These are phyloP conservation scores for Amoebophrya sp. DNA, from an alignment of 169 alveolate genomes.

Conservation along the genomic window DNA sequence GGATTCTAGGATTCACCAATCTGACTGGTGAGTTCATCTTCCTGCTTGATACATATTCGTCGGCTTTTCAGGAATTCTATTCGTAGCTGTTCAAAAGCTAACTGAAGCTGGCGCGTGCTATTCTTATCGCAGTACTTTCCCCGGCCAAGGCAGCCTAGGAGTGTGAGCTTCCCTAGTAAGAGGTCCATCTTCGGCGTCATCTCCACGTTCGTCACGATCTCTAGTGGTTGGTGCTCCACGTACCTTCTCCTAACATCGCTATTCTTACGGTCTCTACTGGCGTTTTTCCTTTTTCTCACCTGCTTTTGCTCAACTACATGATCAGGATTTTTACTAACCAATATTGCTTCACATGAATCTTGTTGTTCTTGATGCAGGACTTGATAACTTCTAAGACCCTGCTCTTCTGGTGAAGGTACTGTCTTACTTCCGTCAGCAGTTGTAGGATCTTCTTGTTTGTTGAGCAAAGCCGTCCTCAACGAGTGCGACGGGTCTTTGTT, in stretches of 20 bases:
- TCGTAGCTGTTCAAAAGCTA: neutral
- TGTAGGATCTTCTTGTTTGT: too few relatives aligned
- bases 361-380: too few relatives aligned
- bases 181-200: neutral
- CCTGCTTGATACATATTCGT: too few relatives aligned
- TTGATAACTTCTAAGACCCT: too few relatives aligned
- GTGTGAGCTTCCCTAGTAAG: neutral
- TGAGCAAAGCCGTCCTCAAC: too few relatives aligned
- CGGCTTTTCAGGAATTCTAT: neutral
- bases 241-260: neutral
- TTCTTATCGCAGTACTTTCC: neutral
- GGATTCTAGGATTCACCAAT: too few relatives aligned
- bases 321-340: neutral
- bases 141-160: slow-evolving; percentile 2
- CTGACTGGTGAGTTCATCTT: too few relatives aligned
- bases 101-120: neutral
- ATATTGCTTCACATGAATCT: neutral
- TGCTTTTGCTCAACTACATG: neutral
- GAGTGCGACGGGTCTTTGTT: too few relatives aligned
- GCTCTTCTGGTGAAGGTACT: too few relatives aligned
- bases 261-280: neutral
- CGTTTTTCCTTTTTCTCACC: neutral
- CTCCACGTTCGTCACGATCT: neutral
- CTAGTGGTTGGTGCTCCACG: neutral
- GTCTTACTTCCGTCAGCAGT: too few relatives aligned